phyloP scores from a whole-genome alignment of 2,329 filamentous ascomycete genomes.

The Nemania bipapillata region DNA sequence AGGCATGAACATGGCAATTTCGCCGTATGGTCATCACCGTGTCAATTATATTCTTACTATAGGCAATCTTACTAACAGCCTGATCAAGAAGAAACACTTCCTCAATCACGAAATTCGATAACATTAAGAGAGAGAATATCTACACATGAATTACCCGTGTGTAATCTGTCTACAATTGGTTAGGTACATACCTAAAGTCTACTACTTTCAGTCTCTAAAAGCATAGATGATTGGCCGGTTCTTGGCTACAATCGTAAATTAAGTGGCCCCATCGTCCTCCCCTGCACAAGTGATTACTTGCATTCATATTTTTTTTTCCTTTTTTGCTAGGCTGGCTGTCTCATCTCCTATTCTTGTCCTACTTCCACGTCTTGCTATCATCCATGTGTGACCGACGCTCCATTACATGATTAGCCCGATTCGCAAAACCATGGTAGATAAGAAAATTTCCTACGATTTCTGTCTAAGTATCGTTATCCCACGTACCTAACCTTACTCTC shows the following conservation, averaged over 20 bases:
- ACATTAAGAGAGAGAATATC: neutral
- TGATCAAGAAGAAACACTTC: neutral
- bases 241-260: conserved; percentile 26
- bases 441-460: no score
- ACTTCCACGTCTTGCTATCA: neutral
- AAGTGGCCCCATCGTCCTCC: conserved; percentile 20
- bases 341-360: conserved; percentile 13
- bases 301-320: conserved; percentile 8
- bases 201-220: no score
- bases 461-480: no score
- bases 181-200: neutral
- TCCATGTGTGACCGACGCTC: neutral
- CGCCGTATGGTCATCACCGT: neutral
- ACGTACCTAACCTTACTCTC: no score
- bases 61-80: neutral
- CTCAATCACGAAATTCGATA: neutral
- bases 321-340: neutral
- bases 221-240: conserved; percentile 18
- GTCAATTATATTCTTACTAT: neutral
- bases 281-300: conserved; percentile 19
- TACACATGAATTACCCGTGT: neutral
- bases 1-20: neutral
- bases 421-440: neutral
- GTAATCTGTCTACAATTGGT: neutral
- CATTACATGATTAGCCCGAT: neutral